Percentiles rank a stretch among this genome's conserved stretches.
Conservation (phyloP, 768 basidiomycete genomes). For the Harrya chromipes region DNA sequence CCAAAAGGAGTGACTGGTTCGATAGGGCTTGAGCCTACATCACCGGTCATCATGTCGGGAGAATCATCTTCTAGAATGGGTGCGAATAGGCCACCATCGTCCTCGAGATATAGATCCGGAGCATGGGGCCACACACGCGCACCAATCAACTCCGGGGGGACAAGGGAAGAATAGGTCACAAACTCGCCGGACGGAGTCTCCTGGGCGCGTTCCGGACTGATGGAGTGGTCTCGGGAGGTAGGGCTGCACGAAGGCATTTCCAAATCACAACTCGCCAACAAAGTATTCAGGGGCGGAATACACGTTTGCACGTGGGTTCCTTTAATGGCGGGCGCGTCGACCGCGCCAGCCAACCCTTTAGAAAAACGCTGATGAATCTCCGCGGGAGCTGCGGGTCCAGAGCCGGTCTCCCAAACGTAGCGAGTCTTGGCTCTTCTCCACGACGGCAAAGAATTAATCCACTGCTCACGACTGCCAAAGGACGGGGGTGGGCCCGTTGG, state of each 20-base stretch:
- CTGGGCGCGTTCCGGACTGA: background rate
- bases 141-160: conserved; percentile 14
- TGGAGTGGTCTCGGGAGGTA: conserved; percentile 33
- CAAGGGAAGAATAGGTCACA: background rate
- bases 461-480: conserved; percentile 66
- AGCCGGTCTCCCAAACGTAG: conserved; percentile 61
- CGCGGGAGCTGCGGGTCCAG: conserved; percentile 2
- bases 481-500: conserved; percentile 62
- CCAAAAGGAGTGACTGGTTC: conserved; percentile 76
- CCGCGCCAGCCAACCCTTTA: conserved; percentile 73
- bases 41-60: conserved; percentile 50
- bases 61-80: conserved; percentile 67
- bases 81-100: conserved; percentile 44
- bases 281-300: conserved; percentile 65
- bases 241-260: conserved; percentile 12
- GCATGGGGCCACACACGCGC: conserved; percentile 17
- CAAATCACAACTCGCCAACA: conserved; percentile 7
- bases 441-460: conserved; percentile 67
- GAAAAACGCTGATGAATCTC: conserved; percentile 56
- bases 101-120: conserved; percentile 20
- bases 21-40: conserved; percentile 62
- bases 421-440: conserved; percentile 70
- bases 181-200: background rate
- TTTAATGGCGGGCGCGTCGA: conserved; percentile 80
- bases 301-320: conserved; percentile 81